A percentile compares a stretch with the other conserved stretches of the same genome.
Conservation (phyloP, 148 eudicot species). For the Vaccinium vitisidaea region DNA sequence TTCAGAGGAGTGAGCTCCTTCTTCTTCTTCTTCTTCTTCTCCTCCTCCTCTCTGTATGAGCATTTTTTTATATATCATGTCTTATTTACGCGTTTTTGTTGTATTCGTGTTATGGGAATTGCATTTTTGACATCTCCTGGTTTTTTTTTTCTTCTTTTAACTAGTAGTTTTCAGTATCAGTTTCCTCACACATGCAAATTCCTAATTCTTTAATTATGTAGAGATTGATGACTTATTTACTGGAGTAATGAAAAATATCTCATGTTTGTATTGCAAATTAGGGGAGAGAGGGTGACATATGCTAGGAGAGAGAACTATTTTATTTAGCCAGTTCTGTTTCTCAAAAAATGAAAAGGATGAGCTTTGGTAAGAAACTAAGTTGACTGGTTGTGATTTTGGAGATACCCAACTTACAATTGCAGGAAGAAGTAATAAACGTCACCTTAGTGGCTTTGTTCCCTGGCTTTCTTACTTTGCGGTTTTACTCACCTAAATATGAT, state of each 20-base stretch:
- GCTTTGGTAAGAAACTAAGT: background rate
- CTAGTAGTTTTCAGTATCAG: background rate
- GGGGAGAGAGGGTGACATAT: background rate
- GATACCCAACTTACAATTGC: background rate
- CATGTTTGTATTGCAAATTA: background rate
- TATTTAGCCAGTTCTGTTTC: background rate
- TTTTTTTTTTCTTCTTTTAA: too few species aligned
- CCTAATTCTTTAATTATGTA: background rate
- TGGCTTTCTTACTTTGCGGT: background rate
- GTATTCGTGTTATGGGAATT: background rate
- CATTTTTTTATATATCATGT: background rate
- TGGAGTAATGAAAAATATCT: too few species aligned
- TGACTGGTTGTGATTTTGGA: background rate
- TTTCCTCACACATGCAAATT: background rate
- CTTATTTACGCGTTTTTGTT: background rate
- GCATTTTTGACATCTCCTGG: background rate
- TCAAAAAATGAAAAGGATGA: background rate
- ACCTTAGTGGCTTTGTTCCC: background rate
- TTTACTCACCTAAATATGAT: background rate
- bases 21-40: background rate
- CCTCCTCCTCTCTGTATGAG: background rate
- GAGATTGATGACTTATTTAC: background rate
- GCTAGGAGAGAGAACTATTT: background rate
- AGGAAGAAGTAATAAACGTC: background rate
- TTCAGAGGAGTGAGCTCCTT: conserved; percentile 55